phyloP scores from a whole-genome alignment of 306 rosid genomes.

The Vachellia pachyceras region DNA sequence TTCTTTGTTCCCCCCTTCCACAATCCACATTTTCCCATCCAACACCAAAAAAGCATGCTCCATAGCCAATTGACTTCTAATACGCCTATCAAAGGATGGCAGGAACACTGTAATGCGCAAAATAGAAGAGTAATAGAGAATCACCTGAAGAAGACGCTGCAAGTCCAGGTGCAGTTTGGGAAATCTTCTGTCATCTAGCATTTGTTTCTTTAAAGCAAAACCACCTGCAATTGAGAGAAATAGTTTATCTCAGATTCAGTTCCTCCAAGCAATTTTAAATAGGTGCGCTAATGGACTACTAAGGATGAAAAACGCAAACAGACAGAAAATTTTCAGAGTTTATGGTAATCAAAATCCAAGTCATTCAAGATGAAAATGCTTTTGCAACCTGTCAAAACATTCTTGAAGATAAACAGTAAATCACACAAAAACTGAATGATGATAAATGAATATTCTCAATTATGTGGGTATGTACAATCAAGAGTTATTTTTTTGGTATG shows the following conservation, averaged over 20 bases:
- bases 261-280: slow-evolving; percentile 1
- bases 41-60: slow-evolving; percentile 17
- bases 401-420: slow-evolving; percentile 1
- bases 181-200: slow-evolving; percentile 97
- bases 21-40: slow-evolving; percentile 10
- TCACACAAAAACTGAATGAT: slow-evolving; percentile 21
- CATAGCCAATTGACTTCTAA: slow-evolving; percentile 6
- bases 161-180: slow-evolving; percentile 91
- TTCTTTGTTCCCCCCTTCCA: neutral
- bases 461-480: too few species aligned
- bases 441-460: slow-evolving; percentile 3
- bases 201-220: slow-evolving; percentile 84
- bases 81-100: neutral
- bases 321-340: slow-evolving; percentile 21
- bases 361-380: slow-evolving; percentile 5
- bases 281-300: slow-evolving; percentile 7
- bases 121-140: slow-evolving; percentile 20
- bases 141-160: slow-evolving; percentile 96
- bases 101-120: neutral
- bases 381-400: slow-evolving; percentile 1
- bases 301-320: slow-evolving; percentile 18
- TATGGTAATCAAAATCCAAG: slow-evolving; percentile 18
- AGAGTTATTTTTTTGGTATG: neutral
- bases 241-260: slow-evolving; percentile 20
- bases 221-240: slow-evolving; percentile 65